Evolutionary conservation across 352 stramenopile species (phyloP).

Genomic region (Pythium rhizo-oryzae): DNA sequence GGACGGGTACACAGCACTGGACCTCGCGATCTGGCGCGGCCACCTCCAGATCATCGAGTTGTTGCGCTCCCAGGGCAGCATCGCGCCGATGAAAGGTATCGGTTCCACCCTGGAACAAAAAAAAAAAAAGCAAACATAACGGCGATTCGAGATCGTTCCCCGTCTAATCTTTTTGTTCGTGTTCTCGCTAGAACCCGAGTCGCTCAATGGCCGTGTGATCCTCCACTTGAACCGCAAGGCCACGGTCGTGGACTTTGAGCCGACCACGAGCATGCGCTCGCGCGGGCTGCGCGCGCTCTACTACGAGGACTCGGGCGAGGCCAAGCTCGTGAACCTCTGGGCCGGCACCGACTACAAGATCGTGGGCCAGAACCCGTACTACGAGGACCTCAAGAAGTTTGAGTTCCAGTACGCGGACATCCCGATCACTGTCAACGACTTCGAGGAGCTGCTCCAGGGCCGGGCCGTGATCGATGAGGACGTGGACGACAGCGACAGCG

Average conservation of each 20-base stretch:
- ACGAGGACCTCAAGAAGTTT: constrained; percentile 68
- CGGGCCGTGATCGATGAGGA: constrained; percentile 86
- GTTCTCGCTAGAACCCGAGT: constrained; percentile 60
- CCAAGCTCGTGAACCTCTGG: constrained; percentile 83
- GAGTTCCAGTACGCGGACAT: constrained; percentile 79
- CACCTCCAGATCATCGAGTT: constrained; percentile 86
- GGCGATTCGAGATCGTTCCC: not conserved
- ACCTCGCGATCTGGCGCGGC: constrained; percentile 82
- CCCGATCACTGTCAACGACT: constrained; percentile 35
- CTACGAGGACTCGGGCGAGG: constrained; percentile 76
- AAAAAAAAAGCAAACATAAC: no score
- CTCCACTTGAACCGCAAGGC: constrained; percentile 66
- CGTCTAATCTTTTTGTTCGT: constrained; percentile 6
- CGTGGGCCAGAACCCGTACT: constrained; percentile 70
- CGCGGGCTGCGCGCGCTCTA: constrained; percentile 77
- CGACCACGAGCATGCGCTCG: constrained; percentile 72
- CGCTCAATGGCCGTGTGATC: constrained; percentile 77
- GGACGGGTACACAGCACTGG: constrained; percentile 82
- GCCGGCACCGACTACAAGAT: constrained; percentile 85
- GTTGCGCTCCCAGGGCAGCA: constrained; percentile 75
- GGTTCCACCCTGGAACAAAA: not conserved
- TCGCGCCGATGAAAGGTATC: constrained; percentile 82
- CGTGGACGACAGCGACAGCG: constrained; percentile 75
- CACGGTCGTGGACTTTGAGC: constrained; percentile 84
- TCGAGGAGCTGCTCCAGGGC: constrained; percentile 57